phyloP scores from a whole-genome alignment of 1,139 yeast species.

The Meyerozyma carpophila region DNA sequence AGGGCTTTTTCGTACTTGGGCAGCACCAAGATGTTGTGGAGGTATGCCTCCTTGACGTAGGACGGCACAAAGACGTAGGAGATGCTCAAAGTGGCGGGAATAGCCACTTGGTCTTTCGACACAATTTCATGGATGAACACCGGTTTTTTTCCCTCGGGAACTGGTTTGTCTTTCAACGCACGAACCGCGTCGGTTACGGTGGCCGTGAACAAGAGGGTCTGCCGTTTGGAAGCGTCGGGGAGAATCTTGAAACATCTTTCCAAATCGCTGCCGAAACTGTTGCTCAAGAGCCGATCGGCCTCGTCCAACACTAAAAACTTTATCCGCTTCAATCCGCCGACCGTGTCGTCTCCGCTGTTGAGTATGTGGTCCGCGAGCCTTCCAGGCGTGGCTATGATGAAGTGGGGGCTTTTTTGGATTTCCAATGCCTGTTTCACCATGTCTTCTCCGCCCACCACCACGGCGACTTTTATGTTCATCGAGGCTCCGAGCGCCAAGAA shows the following conservation, averaged over 20 bases:
- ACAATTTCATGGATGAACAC: conserved; percentile 83
- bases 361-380: conserved; percentile 89
- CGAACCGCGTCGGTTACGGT: conserved; percentile 93
- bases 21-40: conserved; percentile 60
- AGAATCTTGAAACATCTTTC: conserved; percentile 64
- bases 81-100: conserved; percentile 68
- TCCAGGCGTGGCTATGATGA: conserved; percentile 96
- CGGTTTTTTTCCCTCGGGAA: conserved; percentile 54
- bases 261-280: conserved; percentile 78
- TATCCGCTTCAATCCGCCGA: conserved; percentile 70
- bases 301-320: conserved; percentile 87
- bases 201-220: conserved; percentile 89
- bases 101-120: conserved; percentile 61
- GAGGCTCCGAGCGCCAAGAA: conserved; percentile 87
- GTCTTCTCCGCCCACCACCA: conserved; percentile 93
- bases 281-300: conserved; percentile 86
- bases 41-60: conserved; percentile 84
- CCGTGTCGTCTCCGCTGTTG: conserved; percentile 85
- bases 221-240: conserved; percentile 70
- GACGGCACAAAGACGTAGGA: conserved; percentile 62
- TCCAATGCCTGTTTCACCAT: conserved; percentile 81
- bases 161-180: conserved; percentile 66
- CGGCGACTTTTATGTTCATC: conserved; percentile 75
- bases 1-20: conserved; percentile 61
- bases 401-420: conserved; percentile 81